Base-by-base conservation (phyloP, 768 basidiomycete species). In the Harrya chromipes region DNA sequence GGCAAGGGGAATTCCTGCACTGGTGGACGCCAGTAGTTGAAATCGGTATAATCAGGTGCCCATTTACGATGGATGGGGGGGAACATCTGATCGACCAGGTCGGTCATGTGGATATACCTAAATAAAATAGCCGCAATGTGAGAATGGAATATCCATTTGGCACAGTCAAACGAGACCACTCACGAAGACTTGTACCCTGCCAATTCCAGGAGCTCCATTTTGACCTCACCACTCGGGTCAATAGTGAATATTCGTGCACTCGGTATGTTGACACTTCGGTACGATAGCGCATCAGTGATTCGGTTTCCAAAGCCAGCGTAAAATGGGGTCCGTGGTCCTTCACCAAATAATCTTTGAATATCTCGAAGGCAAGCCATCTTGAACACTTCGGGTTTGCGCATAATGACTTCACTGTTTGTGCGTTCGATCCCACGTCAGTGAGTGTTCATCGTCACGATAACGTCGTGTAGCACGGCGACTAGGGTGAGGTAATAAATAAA, bases 51-150 rank as follows among this genome's bases (percentile, higher is more conserved):
- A 64, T 94, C 94, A 1, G 90, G 83, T 12, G 85, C 79, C 81
- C 85, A 87, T 64, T 90, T 91, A 44, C 86, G 82, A 64, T 93
- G 80, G 47, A 98, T 93, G 0, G 95, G 92, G 29, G 97, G 97
- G 74, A 99, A 99, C 85, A 97, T 94, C 70, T 97, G 94, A 71
- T 99, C 94, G 14, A 99, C 97, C n/a, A 99, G 81, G 67, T 98
- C 94, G 8, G 94, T 95, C 92, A 98, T 94, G 64, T 94, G 90
- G 52, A 97, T 97, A 68, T 98, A 98, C 47, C 93, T 94, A 46
- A 10, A 55, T 27, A 40, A 26, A 46, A 27, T 3, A 9, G 12
- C 8, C 39, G 13, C 8, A 5, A 3, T 33, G n/a, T 35, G 6
- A 24, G 38, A 46, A 49, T 29, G 12, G 20, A 1, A 40, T 27